These are phyloP conservation scores for Nicotiana obtusifolia DNA, from an alignment of 257 asterid species.

Conservation along the genomic window DNA sequence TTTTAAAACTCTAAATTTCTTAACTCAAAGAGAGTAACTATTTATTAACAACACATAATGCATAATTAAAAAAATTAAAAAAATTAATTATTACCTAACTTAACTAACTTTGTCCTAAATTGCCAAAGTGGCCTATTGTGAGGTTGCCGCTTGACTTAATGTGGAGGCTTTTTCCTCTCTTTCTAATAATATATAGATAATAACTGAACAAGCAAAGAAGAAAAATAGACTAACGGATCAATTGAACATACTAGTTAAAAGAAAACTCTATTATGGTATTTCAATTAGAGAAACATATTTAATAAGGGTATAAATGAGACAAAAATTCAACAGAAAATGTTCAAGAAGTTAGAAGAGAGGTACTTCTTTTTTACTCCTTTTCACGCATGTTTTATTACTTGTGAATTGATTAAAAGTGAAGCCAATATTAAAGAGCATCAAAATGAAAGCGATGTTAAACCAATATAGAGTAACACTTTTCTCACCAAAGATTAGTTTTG, in stretches of 20 bases:
- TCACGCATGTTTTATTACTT: background rate
- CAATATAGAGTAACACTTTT: background rate
- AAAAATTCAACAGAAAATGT: background rate
- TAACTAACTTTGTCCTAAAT: too few species aligned
- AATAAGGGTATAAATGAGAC: background rate
- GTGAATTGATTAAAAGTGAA: background rate
- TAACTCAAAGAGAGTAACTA: too few species aligned
- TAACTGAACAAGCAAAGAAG: too few species aligned
- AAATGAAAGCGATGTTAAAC: background rate
- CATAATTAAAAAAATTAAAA: too few species aligned
- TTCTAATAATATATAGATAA: too few species aligned
- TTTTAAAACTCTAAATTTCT: too few species aligned
- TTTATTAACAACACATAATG: too few species aligned
- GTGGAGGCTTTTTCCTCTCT: too few species aligned
- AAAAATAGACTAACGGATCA: too few species aligned
- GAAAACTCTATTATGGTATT: background rate
- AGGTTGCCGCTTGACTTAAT: too few species aligned
- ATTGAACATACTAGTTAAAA: background rate
- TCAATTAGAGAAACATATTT: background rate
- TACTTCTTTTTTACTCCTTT: background rate
- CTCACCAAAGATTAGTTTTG: conserved; percentile 2
- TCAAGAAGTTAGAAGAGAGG: background rate
- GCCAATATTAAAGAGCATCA: background rate
- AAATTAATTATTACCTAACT: too few species aligned
- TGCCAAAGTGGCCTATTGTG: too few species aligned